A percentile compares a stretch with the other conserved stretches of the same genome.
phyloP scores from a whole-genome alignment of 169 alveolate genomes.

The Plasmodium gonderi region DNA sequence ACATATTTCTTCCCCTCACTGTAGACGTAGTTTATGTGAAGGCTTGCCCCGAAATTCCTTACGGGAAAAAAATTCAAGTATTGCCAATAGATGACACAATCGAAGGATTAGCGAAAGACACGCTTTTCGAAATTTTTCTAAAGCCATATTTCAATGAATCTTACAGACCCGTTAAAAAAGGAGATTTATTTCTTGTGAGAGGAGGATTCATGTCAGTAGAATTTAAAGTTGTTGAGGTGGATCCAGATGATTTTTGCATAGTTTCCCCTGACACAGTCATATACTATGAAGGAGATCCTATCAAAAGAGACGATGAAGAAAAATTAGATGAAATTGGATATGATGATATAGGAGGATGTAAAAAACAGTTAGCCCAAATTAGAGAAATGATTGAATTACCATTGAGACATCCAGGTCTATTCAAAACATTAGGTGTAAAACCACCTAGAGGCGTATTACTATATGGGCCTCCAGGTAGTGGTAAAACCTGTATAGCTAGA shows the following conservation, averaged over 20 bases:
- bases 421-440: conserved; percentile 99
- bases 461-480: conserved; percentile 99
- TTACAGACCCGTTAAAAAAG: conserved; percentile 99
- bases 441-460: conserved; percentile 99
- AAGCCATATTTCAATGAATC: conserved; percentile 99
- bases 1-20: not conserved
- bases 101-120: conserved; percentile 98
- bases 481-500: conserved; percentile 99
- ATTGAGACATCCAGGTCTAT: conserved; percentile 98
- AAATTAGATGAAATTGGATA: conserved; percentile 99
- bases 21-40: conserved; percentile 95
- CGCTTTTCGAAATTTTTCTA: conserved; percentile 97
- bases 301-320: conserved; percentile 99
- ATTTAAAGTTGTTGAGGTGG: conserved; percentile 99
- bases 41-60: conserved; percentile 98
- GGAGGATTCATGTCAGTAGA: conserved; percentile 99
- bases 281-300: conserved; percentile 97
- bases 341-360: conserved; percentile 99
- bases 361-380: conserved; percentile 99
- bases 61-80: conserved; percentile 98
- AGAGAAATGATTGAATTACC: conserved; percentile 99
- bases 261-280: conserved; percentile 99
- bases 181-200: conserved; percentile 98
- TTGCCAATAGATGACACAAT: conserved; percentile 99
- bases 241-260: conserved; percentile 99